Percentiles rank a stretch among this genome's conserved stretches.
phyloP scores from a whole-genome alignment of 805 yeast genomes.

The Sungouiozyma intestinalis region DNA sequence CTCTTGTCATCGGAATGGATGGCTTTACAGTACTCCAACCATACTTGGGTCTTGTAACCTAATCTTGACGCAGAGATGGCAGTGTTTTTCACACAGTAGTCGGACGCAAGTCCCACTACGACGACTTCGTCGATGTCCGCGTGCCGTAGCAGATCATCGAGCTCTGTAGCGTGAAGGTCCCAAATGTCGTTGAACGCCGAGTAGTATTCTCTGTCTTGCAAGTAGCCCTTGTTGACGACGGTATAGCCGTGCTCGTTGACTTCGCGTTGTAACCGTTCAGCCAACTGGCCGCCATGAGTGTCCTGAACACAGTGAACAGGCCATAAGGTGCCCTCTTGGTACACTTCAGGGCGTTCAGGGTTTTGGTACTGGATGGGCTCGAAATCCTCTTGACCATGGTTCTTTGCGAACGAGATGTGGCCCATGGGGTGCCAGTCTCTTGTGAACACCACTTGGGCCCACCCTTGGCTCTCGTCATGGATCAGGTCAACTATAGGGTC shows the following conservation, averaged over 20 bases:
- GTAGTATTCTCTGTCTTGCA: constrained; percentile 70
- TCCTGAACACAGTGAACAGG: constrained; percentile 84
- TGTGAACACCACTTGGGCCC: constrained; percentile 62
- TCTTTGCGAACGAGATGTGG: constrained; percentile 76
- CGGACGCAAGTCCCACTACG: constrained; percentile 78
- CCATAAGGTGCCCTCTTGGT: constrained; percentile 51
- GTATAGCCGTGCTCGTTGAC: constrained; percentile 29
- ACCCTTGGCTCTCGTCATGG: constrained; percentile 32
- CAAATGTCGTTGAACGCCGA: constrained; percentile 80
- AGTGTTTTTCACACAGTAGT: constrained; percentile 73
- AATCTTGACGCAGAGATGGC: constrained; percentile 53
- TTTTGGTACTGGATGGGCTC: constrained; percentile 37
- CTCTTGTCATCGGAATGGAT: constrained; percentile 38
- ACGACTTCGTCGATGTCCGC: constrained; percentile 48
- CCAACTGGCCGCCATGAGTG: constrained; percentile 53
- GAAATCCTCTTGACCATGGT: constrained; percentile 45
- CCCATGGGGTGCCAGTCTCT: constrained; percentile 82
- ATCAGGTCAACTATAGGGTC: constrained; percentile 41
- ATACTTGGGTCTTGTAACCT: constrained; percentile 58
- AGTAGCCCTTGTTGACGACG: constrained; percentile 60
- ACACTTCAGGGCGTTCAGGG: constrained; percentile 33
- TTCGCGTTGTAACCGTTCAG: constrained; percentile 25
- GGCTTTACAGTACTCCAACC: constrained; percentile 45
- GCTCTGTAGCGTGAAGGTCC: constrained; percentile 59
- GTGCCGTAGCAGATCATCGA: constrained; percentile 37